Evolutionary conservation across 805 yeast species (phyloP), one percentile per base, ranked within the genome.

Genomic region (Yamadazyma scolyti): DNA sequence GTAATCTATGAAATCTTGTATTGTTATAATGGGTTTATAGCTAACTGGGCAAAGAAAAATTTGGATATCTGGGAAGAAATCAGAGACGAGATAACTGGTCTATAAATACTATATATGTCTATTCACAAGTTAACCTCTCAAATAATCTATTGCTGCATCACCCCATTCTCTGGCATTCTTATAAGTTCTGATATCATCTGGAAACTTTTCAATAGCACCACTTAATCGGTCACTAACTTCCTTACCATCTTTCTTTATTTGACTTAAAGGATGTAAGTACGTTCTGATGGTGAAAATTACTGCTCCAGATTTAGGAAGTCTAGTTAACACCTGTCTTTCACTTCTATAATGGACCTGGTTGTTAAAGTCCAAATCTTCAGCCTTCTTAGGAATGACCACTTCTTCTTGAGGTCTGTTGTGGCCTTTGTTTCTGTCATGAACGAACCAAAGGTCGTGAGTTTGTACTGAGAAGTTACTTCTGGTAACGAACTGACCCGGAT

Each of bases 91-190:
- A 44, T 66, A 10, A 30, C 8, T 22, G 12, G 12, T 22, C 25
- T 22, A 22, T 13, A 24, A 22, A 11, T 11, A 17, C 26, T 3
- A 8, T 8, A n/a, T 9, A 16, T 17, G 12, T 27, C 9, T 27
- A 27, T 27, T 12, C 6, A 6, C 17, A 11, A 12, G 6, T 9
- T 25, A 25, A 7, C 19, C 27, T 15, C 21, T 21, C 12, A 54
- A 38, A 32, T 52, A 55, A 28, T 47, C 36, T n/a, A 42, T 61
- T 0, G 76, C 79, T 0, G 89, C 81, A 1, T 73, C 74, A 1
- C 88, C 86, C 88, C 93, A 83, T 40, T 65, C 77, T 2, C 68
- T 68, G 19, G 75, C 66, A 36, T 75, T 66, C 52, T 84, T 84
- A 58, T 84, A 84, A 16, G 60, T 58, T 1, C 77, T 76, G 34